Conservation (phyloP, 2,329 filamentous ascomycete species). For the Fusarium sp. region DNA sequence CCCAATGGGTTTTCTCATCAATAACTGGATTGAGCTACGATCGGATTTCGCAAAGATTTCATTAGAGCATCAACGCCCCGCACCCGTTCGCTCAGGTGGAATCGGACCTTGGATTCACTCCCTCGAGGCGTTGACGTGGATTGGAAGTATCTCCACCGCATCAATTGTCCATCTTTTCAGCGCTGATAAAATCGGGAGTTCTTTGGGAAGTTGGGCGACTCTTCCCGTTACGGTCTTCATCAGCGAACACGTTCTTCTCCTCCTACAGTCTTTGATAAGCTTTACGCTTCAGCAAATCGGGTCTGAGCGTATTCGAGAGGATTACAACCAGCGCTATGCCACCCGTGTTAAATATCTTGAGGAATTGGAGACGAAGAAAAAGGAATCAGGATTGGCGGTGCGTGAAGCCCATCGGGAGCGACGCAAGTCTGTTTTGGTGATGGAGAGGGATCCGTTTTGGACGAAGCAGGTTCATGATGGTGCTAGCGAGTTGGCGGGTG, state of each 20-base stretch:
- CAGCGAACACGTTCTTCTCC: slow-evolving; percentile 78
- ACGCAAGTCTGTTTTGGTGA: slow-evolving; percentile 53
- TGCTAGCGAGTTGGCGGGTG: slow-evolving; percentile 51
- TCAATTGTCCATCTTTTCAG: slow-evolving; percentile 81
- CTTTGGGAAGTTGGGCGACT: slow-evolving; percentile 68
- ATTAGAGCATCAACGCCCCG: slow-evolving; percentile 77
- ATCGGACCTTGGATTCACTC: slow-evolving; percentile 81
- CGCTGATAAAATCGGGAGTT: slow-evolving; percentile 62
- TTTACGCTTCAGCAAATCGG: slow-evolving; percentile 55
- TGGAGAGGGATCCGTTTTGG: slow-evolving; percentile 55
- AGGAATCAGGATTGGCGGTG: slow-evolving; percentile 50
- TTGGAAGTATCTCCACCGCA: slow-evolving; percentile 78
- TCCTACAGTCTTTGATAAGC: slow-evolving; percentile 62
- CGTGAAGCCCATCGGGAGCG: slow-evolving; percentile 54
- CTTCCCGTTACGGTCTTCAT: slow-evolving; percentile 78
- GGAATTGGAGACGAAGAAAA: slow-evolving; percentile 56
- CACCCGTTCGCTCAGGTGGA: slow-evolving; percentile 75
- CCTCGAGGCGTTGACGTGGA: slow-evolving; percentile 76
- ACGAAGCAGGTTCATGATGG: slow-evolving; percentile 58
- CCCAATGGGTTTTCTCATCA: slow-evolving; percentile 77
- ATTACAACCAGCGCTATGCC: slow-evolving; percentile 56
- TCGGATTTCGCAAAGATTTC: slow-evolving; percentile 84
- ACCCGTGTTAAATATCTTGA: slow-evolving; percentile 54
- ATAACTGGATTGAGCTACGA: slow-evolving; percentile 82
- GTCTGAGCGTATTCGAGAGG: slow-evolving; percentile 56